A percentile compares a stretch with the other conserved stretches of the same genome.
Evolutionary conservation across 2,329 filamentous ascomycete species (phyloP).

Genomic region (Lasiodiplodia sp.): DNA sequence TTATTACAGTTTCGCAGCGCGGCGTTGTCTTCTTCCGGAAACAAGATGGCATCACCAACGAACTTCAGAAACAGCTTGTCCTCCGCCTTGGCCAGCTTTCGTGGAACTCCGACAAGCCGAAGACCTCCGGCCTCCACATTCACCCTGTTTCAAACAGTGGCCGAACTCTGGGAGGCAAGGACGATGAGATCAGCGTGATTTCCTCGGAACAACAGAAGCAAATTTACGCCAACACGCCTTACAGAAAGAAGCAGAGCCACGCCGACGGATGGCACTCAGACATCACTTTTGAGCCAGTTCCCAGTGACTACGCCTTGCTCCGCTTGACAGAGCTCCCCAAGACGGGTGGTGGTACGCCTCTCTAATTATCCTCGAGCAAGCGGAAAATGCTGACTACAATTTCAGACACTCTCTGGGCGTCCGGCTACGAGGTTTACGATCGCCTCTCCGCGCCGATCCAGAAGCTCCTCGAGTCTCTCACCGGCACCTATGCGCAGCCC

Average conservation of each 20-base stretch:
- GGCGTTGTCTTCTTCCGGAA: conserved; percentile 63
- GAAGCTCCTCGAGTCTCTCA: conserved; percentile 56
- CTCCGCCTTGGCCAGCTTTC: conserved; percentile 63
- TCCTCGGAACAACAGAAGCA: conserved; percentile 56
- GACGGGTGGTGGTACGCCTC: conserved; percentile 45
- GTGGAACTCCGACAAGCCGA: conserved; percentile 58
- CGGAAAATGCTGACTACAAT: not conserved
- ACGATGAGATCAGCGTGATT: conserved; percentile 49
- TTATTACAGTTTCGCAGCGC: conserved; percentile 55
- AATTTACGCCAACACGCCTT: conserved; percentile 45
- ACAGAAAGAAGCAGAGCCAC: conserved; percentile 58
- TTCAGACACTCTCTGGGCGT: conserved; percentile 51
- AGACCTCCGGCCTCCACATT: conserved; percentile 64
- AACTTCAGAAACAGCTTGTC: conserved; percentile 60
- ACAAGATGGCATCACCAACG: conserved; percentile 57
- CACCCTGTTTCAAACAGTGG: conserved; percentile 62
- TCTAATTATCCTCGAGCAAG: not conserved
- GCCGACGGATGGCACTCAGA: conserved; percentile 62
- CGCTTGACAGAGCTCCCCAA: conserved; percentile 45
- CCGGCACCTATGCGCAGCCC: conserved; percentile 56
- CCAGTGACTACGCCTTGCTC: conserved; percentile 50
- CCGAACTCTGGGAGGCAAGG: conserved; percentile 44
- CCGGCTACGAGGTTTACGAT: conserved; percentile 57
- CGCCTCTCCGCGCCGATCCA: conserved; percentile 57
- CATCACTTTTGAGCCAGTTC: conserved; percentile 50